These are phyloP conservation scores for Vaccinium darrowii DNA, from an alignment of 148 eudicot species.

Conservation along the genomic window DNA sequence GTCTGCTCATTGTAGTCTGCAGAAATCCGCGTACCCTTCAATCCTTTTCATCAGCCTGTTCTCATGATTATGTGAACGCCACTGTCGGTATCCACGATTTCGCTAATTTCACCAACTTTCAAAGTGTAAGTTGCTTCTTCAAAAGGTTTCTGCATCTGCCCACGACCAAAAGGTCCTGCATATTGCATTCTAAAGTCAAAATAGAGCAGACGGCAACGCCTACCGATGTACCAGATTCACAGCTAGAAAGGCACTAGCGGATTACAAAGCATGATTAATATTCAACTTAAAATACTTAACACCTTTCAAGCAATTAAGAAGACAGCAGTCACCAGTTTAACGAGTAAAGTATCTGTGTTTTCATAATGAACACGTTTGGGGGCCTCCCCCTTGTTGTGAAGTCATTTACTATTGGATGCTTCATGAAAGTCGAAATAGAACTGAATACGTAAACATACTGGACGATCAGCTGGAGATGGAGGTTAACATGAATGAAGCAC, in stretches of 20 bases:
- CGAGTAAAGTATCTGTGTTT: too few species aligned
- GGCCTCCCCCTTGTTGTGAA: not conserved
- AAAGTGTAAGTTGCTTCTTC: conserved; percentile 78
- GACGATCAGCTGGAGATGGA: not conserved
- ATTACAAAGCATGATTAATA: not conserved
- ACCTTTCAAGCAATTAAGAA: not conserved
- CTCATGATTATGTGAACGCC: conserved; percentile 44
- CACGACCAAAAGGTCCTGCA: conserved; percentile 73
- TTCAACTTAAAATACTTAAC: not conserved
- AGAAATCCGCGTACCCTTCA: not conserved
- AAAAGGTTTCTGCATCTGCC: conserved; percentile 93
- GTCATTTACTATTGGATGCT: not conserved
- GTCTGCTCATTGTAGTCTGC: not conserved
- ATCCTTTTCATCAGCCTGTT: not conserved
- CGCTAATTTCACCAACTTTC: conserved; percentile 77
- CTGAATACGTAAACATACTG: not conserved
- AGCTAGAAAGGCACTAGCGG: not conserved
- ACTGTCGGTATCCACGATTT: conserved; percentile 77
- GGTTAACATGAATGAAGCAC: not conserved
- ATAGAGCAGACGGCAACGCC: not conserved
- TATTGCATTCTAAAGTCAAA: not conserved
- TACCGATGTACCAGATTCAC: not conserved
- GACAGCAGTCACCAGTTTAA: not conserved
- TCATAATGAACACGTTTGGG: not conserved
- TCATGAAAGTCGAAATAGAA: not conserved